Evolutionary conservation across 257 asterid species (phyloP), one percentile per base, ranked within the genome.

Genomic region (Lantana camara): DNA sequence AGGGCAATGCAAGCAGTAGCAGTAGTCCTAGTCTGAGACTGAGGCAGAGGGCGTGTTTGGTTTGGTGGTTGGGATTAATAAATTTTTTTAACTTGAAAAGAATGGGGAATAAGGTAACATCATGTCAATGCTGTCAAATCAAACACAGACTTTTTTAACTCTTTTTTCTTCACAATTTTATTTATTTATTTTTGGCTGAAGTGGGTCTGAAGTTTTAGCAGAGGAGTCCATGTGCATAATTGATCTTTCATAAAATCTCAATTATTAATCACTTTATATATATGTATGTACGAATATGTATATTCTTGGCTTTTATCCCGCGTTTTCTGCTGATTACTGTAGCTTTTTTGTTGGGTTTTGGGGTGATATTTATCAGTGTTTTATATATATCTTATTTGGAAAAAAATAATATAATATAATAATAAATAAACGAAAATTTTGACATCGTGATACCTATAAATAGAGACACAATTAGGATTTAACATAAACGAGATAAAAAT

Each of bases 121-220:
- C 84, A 64, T 64, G 78, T 79, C 84, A 71, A 69, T 35, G 29
- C 15, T 34, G 81, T 79, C 85, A 79, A 75, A 79, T 75, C 85
- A 69, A 38, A 57, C 65, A 11, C 47, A 41, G 47, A 13, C 15
- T 5, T 20, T 60, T n/a, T n/a, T n/a, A n/a, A 27, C 7, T n/a
- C 17, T 23, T 9, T 5, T 56, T 56, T 19, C 9, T 3, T 58
- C 40, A 19, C 7, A 35, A 3, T 4, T 35, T 4, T 35, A 35
- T 44, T 44, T 14, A 5, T 44, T 69, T 60, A n/a, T 42, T 69
- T 69, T 60, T 27, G 60, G 23, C 37, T 47, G 47, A 63, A 38
- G 30, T 35, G 11, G 50, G 50, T 16, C 32, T 52, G 16, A 16
- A 52, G n/a, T 7, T 49, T 35, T 0, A 50, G 17, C 63, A 51